These are phyloP conservation scores for Zasmidium cellare DNA, from an alignment of 2,329 filamentous ascomycete genomes.

Conservation along the genomic window DNA sequence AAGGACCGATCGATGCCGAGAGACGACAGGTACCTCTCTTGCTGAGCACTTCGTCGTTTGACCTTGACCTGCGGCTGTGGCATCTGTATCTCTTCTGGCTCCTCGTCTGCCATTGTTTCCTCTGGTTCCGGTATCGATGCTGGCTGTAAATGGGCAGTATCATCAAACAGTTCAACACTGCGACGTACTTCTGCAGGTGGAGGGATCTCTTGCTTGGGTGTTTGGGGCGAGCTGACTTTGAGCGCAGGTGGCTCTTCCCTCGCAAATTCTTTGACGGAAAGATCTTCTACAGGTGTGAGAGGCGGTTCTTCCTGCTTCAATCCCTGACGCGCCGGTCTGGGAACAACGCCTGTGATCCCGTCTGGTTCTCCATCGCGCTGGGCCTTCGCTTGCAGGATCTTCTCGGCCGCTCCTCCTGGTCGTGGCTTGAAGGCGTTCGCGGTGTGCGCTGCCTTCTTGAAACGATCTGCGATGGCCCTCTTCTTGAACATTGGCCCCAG, in stretches of 20 bases:
- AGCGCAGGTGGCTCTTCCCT: slow-evolving; percentile 22
- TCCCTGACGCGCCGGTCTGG: slow-evolving; percentile 58
- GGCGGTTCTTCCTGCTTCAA: slow-evolving; percentile 20
- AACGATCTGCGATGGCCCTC: slow-evolving; percentile 68
- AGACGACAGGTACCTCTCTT: slow-evolving; percentile 73
- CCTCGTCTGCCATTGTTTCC: slow-evolving; percentile 12
- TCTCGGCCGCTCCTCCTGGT: slow-evolving; percentile 81
- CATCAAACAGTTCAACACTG: slow-evolving; percentile 28
- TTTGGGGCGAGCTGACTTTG: slow-evolving; percentile 28
- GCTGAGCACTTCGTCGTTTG: slow-evolving; percentile 68
- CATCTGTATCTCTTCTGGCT: slow-evolving; percentile 27
- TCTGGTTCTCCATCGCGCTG: slow-evolving; percentile 69
- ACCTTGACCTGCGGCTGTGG: slow-evolving; percentile 31
- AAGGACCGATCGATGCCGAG: slow-evolving; percentile 76
- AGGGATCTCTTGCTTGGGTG: slow-evolving; percentile 23
- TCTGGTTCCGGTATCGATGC: slow-evolving; percentile 11
- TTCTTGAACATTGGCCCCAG: slow-evolving; percentile 89
- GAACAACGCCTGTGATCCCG: slow-evolving; percentile 85
- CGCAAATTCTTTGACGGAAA: slow-evolving; percentile 2
- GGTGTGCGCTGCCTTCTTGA: slow-evolving; percentile 78
- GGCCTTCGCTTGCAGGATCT: slow-evolving; percentile 58
- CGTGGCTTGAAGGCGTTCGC: slow-evolving; percentile 80
- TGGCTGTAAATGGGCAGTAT: slow-evolving; percentile 14
- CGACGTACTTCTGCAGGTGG: slow-evolving; percentile 1
- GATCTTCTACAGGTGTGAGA: slow-evolving; percentile 7